Percentiles rank a stretch among this genome's conserved stretches.
Conservation (phyloP, 2,329 filamentous ascomycete genomes). For the Biscogniauxia marginata region DNA sequence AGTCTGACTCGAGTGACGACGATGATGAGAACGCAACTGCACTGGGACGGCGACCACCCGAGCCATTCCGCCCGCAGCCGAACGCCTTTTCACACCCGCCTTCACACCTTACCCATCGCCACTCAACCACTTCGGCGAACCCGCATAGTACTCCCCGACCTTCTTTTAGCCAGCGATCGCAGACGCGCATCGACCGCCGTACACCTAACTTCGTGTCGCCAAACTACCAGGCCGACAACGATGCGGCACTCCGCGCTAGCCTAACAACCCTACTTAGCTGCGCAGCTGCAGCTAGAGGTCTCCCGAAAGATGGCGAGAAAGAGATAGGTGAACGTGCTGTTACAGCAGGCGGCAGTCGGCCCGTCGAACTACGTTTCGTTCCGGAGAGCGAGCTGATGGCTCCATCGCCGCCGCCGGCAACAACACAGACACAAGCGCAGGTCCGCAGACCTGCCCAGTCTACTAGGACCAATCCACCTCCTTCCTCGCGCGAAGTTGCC, state of each 20-base stretch:
- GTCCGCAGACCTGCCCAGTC: slow-evolving; percentile 16
- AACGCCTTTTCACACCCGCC: slow-evolving; percentile 90
- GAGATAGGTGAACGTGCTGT: slow-evolving; percentile 38
- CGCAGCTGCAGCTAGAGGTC: slow-evolving; percentile 80
- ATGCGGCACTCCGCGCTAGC: slow-evolving; percentile 87
- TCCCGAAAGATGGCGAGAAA: slow-evolving; percentile 62
- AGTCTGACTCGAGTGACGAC: slow-evolving; percentile 49
- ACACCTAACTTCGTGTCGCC: slow-evolving; percentile 67
- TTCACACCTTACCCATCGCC: slow-evolving; percentile 45
- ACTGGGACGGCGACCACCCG: slow-evolving; percentile 57
- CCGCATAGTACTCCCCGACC: slow-evolving; percentile 50
- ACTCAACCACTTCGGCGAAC: slow-evolving; percentile 49
- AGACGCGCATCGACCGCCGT: slow-evolving; percentile 45
- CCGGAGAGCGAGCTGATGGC: slow-evolving; percentile 59
- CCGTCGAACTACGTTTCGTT: slow-evolving; percentile 58
- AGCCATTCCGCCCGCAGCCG: slow-evolving; percentile 79
- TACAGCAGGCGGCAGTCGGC: slow-evolving; percentile 48
- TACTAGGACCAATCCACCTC: slow-evolving; percentile 9
- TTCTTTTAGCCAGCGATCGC: slow-evolving; percentile 47
- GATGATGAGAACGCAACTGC: slow-evolving; percentile 82
- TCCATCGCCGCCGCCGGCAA: slow-evolving; percentile 24
- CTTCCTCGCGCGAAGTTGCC: slow-evolving; percentile 19
- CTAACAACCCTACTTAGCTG: slow-evolving; percentile 96
- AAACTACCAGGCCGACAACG: slow-evolving; percentile 80
- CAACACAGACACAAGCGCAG: slow-evolving; percentile 4